Conservation (phyloP, 1,284 basidiomycete species). For the Ceratobasidium sp. region DNA sequence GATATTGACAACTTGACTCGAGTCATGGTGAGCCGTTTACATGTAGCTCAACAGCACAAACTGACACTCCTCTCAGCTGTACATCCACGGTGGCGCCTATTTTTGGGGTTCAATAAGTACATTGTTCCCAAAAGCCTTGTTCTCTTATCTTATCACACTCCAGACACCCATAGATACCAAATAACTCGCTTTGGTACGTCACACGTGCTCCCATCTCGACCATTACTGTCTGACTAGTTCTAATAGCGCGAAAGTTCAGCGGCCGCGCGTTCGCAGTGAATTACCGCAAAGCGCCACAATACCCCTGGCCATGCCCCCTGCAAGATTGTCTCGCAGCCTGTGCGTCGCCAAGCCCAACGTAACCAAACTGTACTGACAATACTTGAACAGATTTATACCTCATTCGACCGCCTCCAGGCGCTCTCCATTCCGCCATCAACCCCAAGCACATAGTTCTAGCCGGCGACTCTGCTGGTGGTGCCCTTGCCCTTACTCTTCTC, state of each 20-base stretch:
- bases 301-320: slow-evolving; percentile 95
- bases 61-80: slow-evolving; percentile 26
- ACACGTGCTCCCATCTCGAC: background rate
- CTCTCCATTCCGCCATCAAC: slow-evolving; percentile 82
- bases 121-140: background rate
- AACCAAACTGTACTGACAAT: slow-evolving; percentile 56
- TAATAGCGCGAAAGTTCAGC: slow-evolving; percentile 36
- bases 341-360: slow-evolving; percentile 55
- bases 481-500: slow-evolving; percentile 84
- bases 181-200: slow-evolving; percentile 42
- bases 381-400: slow-evolving; percentile 74
- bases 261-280: slow-evolving; percentile 74
- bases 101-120: slow-evolving; percentile 43
- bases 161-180: slow-evolving; percentile 42
- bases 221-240: background rate
- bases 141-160: background rate
- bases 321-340: slow-evolving; percentile 91
- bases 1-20: slow-evolving; percentile 44
- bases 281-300: slow-evolving; percentile 92
- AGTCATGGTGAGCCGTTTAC: slow-evolving; percentile 33
- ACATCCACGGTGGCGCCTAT: slow-evolving; percentile 49
- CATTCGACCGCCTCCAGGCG: slow-evolving; percentile 76
- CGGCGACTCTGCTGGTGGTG: slow-evolving; percentile 96
- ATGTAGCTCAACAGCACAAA: background rate
- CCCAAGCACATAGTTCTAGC: slow-evolving; percentile 87